Evolutionary conservation across 257 asterid species (phyloP), one percentile per base, ranked within the genome.

Genomic region (Datura wrightii): DNA sequence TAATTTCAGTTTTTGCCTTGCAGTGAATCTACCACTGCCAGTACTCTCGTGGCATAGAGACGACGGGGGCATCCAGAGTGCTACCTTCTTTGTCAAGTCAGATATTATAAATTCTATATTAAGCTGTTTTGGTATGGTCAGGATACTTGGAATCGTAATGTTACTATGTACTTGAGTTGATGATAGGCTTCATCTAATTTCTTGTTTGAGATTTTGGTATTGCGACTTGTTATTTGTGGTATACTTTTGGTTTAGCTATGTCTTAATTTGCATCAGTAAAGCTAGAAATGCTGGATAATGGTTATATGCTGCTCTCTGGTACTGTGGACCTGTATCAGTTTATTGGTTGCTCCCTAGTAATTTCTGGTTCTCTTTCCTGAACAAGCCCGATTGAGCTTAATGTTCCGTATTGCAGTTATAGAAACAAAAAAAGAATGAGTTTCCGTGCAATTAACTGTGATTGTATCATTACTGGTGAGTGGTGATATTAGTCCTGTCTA

Each of bases 11-110:
- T 80, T 86, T 67, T 11, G 34, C 8, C 78, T 70, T 86, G 89
- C 93, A 92, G 95, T 13, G 95, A 92, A 58, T 92, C 95, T 5
- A 92, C 93, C 81, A 92, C 95, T 44, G 95, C 93, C 87, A 92
- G 93, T 88, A 92, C 95, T 15, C 92, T 92, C 10, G 95, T 92
- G 88, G 92, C 93, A 18, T 92, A 76, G 79, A 80, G 84, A 74
- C 48, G 48, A 83, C 2, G 13, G 31, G 8, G 19, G 63, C 31
- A 52, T 14, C 34, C 4, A 1, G 56, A 44, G 11, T 76, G 41
- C 59, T 48, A 11, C 80, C 24, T 74, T 5, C 79, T 46, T 24
- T 6, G 81, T 37, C 62, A 7, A 31, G 46, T 76, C 48, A 31
- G 50, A 74, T 48, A 31, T 52, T 52, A 14, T 19, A 50, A 31